Base-by-base conservation (phyloP, 208 protist species). In the Leishmania amazonensis region DNA sequence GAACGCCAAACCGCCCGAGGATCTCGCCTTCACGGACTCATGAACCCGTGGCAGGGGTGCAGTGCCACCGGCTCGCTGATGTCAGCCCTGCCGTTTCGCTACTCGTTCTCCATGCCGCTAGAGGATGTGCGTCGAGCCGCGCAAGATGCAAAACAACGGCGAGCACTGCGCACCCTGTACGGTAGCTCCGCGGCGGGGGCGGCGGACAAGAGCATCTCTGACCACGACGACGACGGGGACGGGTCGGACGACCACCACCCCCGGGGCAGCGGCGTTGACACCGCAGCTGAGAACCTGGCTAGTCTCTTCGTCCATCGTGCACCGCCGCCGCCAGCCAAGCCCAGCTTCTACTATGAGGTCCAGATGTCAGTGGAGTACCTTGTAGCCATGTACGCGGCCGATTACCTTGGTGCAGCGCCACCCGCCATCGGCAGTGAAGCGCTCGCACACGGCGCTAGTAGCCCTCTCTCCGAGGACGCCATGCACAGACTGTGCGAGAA, bases 301-400 rank as follows among this genome's bases (percentile, higher is more conserved):
- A 53, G 6, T 76, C 21, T 51, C 35, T 31, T 4, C 13, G 51
- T 35, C 31, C 11, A 40, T 5, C 54, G 21, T 68, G 53, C 28
- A 60, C 42, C 77, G 8, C 49, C 38, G 38, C 47, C 74, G 65
- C 31, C 47, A 21, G 24, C 75, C 57, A 31, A 5, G 42, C 75
- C 67, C 21, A 76, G 67, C 71, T 88, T 92, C 58, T 97, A 97
- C 84, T 97, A 91, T 79, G 94, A 97, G 75, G 85, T 82, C 6
- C 89, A 95, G 70, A 80, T 97, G 31, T 93, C 94, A 13, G 57
- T 95, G 5, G 85, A 84, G 19, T 95, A 91, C 75, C 81, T 97
- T 15, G 45, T 89, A 40, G 75, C 84, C 9, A 35, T 90, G 19
- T 84, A 90, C 73, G 83, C 83, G 45, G 35, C 70, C 31, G 79